A percentile compares a stretch with the other conserved stretches of the same genome.
phyloP scores from a whole-genome alignment of 75 land plant genomes.

The Adiantum capillusveneris region DNA sequence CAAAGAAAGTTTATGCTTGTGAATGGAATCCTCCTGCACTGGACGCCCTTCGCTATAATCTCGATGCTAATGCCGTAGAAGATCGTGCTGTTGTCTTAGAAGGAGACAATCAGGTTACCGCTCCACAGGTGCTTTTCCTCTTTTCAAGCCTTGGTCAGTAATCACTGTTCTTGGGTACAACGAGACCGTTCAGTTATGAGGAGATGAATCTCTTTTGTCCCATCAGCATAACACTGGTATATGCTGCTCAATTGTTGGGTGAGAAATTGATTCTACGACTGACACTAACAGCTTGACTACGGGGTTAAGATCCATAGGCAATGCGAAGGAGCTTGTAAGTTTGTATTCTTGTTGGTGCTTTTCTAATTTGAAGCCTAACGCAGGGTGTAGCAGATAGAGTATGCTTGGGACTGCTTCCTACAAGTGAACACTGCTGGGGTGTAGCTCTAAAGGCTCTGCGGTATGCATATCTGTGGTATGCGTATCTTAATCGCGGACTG shows the following conservation, averaged over 20 bases:
- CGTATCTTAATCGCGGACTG: neutral
- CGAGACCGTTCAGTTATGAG: too few species aligned
- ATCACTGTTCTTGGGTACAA: too few species aligned
- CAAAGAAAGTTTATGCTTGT: constrained; percentile 86
- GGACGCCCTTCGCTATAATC: constrained; percentile 60
- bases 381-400: constrained; percentile 90
- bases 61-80: constrained; percentile 56
- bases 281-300: too few species aligned
- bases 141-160: too few species aligned
- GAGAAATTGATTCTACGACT: too few species aligned
- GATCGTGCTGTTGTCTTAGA: constrained; percentile 68
- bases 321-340: too few species aligned
- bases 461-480: constrained; percentile 21
- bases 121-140: constrained; percentile 45
- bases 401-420: constrained; percentile 82
- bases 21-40: constrained; percentile 94
- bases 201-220: too few species aligned
- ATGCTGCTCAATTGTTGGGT: too few species aligned
- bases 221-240: too few species aligned
- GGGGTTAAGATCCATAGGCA: too few species aligned
- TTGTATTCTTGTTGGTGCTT: too few species aligned
- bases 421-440: constrained; percentile 81
- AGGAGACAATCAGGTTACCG: constrained; percentile 76
- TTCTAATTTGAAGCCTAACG: too few species aligned
- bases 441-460: constrained; percentile 73